Evolutionary conservation across 352 stramenopile species (phyloP), one percentile per base, ranked within the genome.

Genomic region (Phytophthora podocarpi): DNA sequence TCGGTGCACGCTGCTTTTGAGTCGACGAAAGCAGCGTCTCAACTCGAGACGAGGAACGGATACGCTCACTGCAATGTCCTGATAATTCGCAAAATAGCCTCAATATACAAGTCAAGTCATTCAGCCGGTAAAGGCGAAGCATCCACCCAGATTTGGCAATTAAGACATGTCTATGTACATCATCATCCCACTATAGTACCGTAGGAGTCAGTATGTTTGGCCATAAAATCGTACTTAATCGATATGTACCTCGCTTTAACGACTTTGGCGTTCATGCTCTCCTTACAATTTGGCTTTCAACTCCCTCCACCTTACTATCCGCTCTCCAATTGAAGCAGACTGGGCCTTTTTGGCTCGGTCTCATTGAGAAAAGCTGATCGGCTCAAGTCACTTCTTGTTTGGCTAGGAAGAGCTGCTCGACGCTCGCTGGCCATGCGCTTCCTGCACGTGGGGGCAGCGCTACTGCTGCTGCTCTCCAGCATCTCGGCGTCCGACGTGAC

Each of bases 361-460:
- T 63, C 53, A 39, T 30, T 20, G 34, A 41, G 32, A 63, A 43
- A 70, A 67, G 30, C 62, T 67, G 55, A 43, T 70, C 47, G 42
- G 26, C 15, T 26, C 31, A 26, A 54, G 26, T 34, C 54, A 66
- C 30, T 65, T 65, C 37, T 46, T 28, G 27, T 66, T 70, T 60
- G 40, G 39, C 27, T 45, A 30, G 39, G 30, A 36, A 27, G 37
- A 10, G 20, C 16, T 39, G 16, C 27, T 48, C 8, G n/a, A n/a
- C n/a, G n/a, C n/a, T n/a, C n/a, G n/a, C n/a, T n/a, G n/a, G 39
- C 46, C 59, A 70, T 72, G 59, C 50, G 55, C 20, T 62, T 50
- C 26, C 9, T 72, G 11, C 20, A 20, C 10, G 36, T 42, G 24
- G 10, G 23, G 42, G 34, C 27, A 20, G 35, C 46, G 49, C 36